phyloP scores from a whole-genome alignment of 768 basidiomycete species.

The Tricholoma bakamatsutake region DNA sequence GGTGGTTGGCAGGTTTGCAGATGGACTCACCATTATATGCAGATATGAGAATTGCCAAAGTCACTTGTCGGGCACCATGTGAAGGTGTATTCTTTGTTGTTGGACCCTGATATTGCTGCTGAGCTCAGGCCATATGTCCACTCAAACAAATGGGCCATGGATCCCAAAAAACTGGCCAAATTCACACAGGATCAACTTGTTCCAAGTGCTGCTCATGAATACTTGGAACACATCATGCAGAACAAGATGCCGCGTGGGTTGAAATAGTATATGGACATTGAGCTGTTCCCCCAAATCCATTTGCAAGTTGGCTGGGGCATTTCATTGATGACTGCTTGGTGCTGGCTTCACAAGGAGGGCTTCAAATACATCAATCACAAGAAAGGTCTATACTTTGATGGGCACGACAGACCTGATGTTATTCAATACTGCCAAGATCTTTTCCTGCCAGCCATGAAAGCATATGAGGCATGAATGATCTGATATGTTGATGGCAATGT shows the following conservation, averaged over 20 bases:
- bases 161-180: conserved; percentile 18
- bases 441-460: conserved; percentile 10
- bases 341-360: conserved; percentile 11
- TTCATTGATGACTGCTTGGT: conserved; percentile 18
- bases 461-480: conserved; percentile 8
- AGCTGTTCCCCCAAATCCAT: conserved; percentile 17
- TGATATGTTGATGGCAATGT: conserved; percentile 12
- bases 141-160: neutral
- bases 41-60: neutral
- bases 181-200: conserved; percentile 14
- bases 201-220: conserved; percentile 12
- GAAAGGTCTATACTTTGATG: conserved; percentile 16
- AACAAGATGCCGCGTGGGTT: conserved; percentile 21
- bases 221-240: conserved; percentile 11
- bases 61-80: neutral
- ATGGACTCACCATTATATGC: neutral
- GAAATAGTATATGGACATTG: conserved; percentile 19
- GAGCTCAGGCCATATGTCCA: neutral
- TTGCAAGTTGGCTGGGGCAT: conserved; percentile 16
- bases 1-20: neutral
- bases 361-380: conserved; percentile 13
- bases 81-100: neutral
- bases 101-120: neutral
- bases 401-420: no score
- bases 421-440: no score